These are phyloP conservation scores for Oenanthe javanica DNA, from an alignment of 140 eudicot species.

Conservation along the genomic window DNA sequence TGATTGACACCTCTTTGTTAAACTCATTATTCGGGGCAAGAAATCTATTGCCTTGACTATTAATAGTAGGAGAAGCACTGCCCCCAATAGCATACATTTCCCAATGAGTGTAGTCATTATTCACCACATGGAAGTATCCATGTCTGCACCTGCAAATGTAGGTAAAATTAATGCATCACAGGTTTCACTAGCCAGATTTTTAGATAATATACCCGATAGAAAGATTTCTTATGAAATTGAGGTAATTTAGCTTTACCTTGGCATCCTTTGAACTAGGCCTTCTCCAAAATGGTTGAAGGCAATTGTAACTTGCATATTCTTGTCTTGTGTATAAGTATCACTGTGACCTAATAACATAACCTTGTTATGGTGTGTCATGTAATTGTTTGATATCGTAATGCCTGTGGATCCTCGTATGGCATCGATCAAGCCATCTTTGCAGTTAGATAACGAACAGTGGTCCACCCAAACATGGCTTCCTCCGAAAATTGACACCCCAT, in stretches of 20 bases:
- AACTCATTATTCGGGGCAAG: conserved; percentile 5
- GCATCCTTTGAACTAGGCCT: conserved; percentile 13
- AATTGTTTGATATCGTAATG: conserved; percentile 12
- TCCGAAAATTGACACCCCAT: conserved; percentile 8
- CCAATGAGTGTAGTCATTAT: conserved; percentile 12
- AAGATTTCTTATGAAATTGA: background rate
- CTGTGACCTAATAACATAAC: conserved; percentile 13
- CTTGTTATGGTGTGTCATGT: conserved; percentile 14
- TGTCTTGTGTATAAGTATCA: conserved; percentile 7
- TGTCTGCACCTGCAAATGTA: conserved; percentile 12
- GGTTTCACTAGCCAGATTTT: background rate
- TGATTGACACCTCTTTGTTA: background rate
- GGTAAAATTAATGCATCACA: background rate
- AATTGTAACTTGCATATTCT: conserved; percentile 13
- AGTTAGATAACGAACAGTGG: conserved; percentile 6
- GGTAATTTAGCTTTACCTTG: conserved; percentile 2
- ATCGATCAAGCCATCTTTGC: conserved; percentile 3
- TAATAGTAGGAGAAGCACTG: conserved; percentile 9
- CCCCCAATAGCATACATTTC: conserved; percentile 13
- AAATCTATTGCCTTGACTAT: conserved; percentile 8
- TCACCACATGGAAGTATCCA: conserved; percentile 13
- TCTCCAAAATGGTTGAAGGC: conserved; percentile 17
- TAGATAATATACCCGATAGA: too few species aligned
- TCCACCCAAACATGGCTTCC: conserved; percentile 12
- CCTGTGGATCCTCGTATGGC: conserved; percentile 12